A percentile compares a stretch with the other conserved stretches of the same genome.
These are phyloP conservation scores for Pelargonium nanum DNA, from an alignment of 345 rosid genomes.

Conservation along the genomic window DNA sequence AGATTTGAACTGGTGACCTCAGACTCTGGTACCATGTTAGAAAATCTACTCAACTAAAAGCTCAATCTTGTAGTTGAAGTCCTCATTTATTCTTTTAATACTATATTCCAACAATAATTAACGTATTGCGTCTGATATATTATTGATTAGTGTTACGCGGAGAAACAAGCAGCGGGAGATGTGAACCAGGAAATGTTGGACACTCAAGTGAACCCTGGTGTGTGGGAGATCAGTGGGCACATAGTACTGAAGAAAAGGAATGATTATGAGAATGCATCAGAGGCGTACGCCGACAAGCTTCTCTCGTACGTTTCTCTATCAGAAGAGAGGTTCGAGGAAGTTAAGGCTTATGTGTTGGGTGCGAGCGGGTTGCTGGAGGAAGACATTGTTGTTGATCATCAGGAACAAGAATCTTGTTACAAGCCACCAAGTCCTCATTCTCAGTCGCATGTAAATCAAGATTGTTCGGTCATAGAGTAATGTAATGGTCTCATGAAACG, in stretches of 20 bases:
- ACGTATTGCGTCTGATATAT: not conserved
- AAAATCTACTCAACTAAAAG: not conserved
- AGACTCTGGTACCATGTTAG: no score
- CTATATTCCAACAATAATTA: not conserved
- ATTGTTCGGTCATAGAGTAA: no score
- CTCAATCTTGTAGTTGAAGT: not conserved
- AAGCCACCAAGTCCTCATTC: no score
- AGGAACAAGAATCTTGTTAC: no score
- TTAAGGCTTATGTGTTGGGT: slow-evolving; percentile 24
- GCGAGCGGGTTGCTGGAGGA: slow-evolving; percentile 18
- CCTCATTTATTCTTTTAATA: not conserved
- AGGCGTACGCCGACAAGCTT: slow-evolving; percentile 39
- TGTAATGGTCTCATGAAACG: no score
- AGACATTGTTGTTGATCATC: no score
- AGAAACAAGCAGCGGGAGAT: slow-evolving; percentile 44
- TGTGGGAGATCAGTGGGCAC: slow-evolving; percentile 50
- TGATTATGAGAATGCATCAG: slow-evolving; percentile 32
- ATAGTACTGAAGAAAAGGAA: slow-evolving; percentile 36
- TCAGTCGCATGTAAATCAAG: no score
- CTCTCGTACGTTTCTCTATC: slow-evolving; percentile 44
- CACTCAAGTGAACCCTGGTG: slow-evolving; percentile 40
- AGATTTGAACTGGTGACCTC: not conserved
- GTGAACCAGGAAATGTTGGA: slow-evolving; percentile 35
- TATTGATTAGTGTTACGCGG: slow-evolving; percentile 32
- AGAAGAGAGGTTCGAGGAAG: slow-evolving; percentile 36